phyloP scores from a whole-genome alignment of 805 yeast species.

The Myxozyma vanderwaltii region DNA sequence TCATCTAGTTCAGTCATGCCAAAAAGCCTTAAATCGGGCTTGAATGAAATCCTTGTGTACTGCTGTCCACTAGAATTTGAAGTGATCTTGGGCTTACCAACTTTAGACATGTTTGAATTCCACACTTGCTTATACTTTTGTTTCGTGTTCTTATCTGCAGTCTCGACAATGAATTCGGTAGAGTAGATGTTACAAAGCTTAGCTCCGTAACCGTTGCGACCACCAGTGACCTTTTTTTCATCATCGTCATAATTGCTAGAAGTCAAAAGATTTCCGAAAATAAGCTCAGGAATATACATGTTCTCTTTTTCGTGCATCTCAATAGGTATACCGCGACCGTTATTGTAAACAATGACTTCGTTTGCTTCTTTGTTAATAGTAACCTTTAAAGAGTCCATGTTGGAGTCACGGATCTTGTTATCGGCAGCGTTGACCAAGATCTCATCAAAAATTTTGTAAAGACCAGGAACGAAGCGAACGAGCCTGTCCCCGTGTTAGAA shows the following conservation, averaged over 20 bases:
- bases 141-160: conserved; percentile 72
- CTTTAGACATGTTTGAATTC: conserved; percentile 80
- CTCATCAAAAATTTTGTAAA: conserved; percentile 95
- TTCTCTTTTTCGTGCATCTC: conserved; percentile 89
- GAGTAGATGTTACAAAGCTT: conserved; percentile 95
- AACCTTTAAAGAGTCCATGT: conserved; percentile 86
- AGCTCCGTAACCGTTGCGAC: conserved; percentile 98
- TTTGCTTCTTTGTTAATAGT: conserved; percentile 74
- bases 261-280: conserved; percentile 91
- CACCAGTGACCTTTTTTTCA: conserved; percentile 95
- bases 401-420: conserved; percentile 91
- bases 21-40: conserved; percentile 83
- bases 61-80: conserved; percentile 59
- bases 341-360: conserved; percentile 78
- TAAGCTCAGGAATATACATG: conserved; percentile 92
- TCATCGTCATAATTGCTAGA: conserved; percentile 96
- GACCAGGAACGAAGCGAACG: conserved; percentile 89
- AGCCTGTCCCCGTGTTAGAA: conserved; percentile 44
- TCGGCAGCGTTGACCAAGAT: conserved; percentile 98
- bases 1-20: conserved; percentile 82
- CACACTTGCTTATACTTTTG: conserved; percentile 78
- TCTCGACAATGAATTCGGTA: conserved; percentile 80
- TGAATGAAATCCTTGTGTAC: conserved; percentile 82
- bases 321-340: conserved; percentile 93
- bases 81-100: conserved; percentile 74